Evolutionary conservation across 371 early-diverging fungal species (phyloP).

Genomic region (Nematocida sp.): DNA sequence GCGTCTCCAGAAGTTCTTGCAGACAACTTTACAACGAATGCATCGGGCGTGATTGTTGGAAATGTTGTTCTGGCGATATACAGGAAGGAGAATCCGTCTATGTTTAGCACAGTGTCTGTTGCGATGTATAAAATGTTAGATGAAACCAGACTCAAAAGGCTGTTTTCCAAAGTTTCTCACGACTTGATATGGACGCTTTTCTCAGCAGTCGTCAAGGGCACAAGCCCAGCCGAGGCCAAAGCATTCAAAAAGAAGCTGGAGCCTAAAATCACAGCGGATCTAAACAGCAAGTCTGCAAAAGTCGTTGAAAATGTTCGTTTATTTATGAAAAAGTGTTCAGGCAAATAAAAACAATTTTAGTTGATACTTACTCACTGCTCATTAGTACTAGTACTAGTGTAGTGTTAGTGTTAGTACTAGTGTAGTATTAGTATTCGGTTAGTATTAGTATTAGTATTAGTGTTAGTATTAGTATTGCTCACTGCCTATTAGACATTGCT

Average conservation of each 20-base stretch:
- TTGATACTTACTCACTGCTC: too few relatives aligned
- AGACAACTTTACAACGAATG: neutral
- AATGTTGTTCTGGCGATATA: constrained; percentile 3
- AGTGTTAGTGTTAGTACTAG: too few relatives aligned
- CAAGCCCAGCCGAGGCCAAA: neutral
- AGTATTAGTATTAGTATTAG: too few relatives aligned
- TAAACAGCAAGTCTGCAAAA: constrained; percentile 15
- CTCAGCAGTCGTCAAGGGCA: neutral
- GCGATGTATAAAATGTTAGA: neutral
- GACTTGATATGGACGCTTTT: constrained; percentile 21
- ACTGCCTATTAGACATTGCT: too few relatives aligned
- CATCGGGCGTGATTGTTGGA: constrained; percentile 33
- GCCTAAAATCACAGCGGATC: constrained; percentile 1
- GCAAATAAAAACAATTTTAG: neutral
- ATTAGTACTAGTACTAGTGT: too few relatives aligned
- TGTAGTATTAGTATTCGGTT: too few relatives aligned
- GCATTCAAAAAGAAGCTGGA: constrained; percentile 23
- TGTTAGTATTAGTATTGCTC: too few relatives aligned
- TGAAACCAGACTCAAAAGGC: neutral
- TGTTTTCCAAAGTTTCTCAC: constrained; percentile 9
- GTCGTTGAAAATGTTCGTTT: constrained; percentile 17
- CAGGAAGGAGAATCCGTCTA: constrained; percentile 2
- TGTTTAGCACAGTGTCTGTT: neutral
- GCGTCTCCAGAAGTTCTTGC: neutral
- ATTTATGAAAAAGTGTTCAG: constrained; percentile 28